Conservation (phyloP, 768 basidiomycete genomes). For the Gymnopilus junonius region DNA sequence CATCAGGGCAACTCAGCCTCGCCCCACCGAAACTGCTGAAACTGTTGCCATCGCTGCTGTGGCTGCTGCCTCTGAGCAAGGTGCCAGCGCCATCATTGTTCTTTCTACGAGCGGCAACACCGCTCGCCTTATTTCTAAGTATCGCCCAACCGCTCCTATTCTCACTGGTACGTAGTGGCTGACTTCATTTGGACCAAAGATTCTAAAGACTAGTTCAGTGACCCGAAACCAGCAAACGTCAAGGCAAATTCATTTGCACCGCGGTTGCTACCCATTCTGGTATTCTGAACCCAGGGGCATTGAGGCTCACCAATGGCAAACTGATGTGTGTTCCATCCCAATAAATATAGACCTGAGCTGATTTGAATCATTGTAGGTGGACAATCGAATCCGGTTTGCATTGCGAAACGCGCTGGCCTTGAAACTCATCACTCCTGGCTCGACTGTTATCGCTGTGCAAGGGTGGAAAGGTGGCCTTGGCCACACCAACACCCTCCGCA, state of each 20-base stretch:
- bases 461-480: constrained; percentile 99
- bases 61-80: constrained; percentile 93
- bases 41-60: constrained; percentile 97
- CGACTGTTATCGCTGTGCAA: constrained; percentile 92
- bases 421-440: constrained; percentile 86
- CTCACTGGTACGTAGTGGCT: constrained; percentile 72
- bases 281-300: constrained; percentile 95
- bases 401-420: constrained; percentile 81
- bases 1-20: constrained; percentile 73
- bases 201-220: constrained; percentile 49
- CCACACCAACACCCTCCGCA: constrained; percentile 90
- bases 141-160: constrained; percentile 91
- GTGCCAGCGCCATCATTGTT: constrained; percentile 93
- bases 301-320: constrained; percentile 92
- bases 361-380: constrained; percentile 54
- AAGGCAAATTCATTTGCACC: constrained; percentile 95
- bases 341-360: background rate
- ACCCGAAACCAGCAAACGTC: constrained; percentile 96
- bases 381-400: constrained; percentile 90
- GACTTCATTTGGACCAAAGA: constrained; percentile 1
- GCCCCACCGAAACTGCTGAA: constrained; percentile 93
- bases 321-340: constrained; percentile 67
- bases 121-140: constrained; percentile 95
- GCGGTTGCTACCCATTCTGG: constrained; percentile 97
- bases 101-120: constrained; percentile 97